phyloP scores from a whole-genome alignment of 768 basidiomycete species.

The Suillus luteus region DNA sequence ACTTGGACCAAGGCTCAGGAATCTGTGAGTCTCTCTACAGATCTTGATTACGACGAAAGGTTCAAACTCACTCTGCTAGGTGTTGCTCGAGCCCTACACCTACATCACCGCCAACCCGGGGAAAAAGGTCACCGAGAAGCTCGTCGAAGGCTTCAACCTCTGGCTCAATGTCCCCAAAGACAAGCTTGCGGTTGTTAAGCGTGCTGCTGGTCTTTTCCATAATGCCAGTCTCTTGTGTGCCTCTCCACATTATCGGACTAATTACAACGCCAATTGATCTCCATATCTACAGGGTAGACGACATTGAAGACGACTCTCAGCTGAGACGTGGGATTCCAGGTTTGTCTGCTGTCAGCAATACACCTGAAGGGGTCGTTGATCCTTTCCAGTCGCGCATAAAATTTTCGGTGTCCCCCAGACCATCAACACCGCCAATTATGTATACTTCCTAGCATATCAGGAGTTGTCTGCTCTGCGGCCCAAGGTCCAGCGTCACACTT shows the following conservation, averaged over 20 bases:
- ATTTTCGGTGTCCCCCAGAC: constrained; percentile 94
- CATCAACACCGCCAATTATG: constrained; percentile 93
- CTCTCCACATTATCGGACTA: background rate
- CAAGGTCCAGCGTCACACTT: background rate
- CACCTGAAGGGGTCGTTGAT: background rate
- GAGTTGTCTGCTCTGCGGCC: constrained; percentile 53
- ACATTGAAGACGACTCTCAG: constrained; percentile 88
- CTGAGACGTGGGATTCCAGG: constrained; percentile 81
- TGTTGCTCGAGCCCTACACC: constrained; percentile 79
- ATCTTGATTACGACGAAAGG: background rate
- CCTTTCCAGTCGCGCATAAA: constrained; percentile 81
- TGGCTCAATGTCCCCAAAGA: constrained; percentile 82
- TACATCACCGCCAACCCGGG: constrained; percentile 83
- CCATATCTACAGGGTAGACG: constrained; percentile 64
- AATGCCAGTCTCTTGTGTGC: constrained; percentile 84
- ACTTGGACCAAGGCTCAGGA: constrained; percentile 15
- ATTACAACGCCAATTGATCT: background rate
- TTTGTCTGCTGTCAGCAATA: constrained; percentile 23
- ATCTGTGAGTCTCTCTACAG: constrained; percentile 9
- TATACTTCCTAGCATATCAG: constrained; percentile 87
- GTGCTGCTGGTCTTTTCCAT: constrained; percentile 86
- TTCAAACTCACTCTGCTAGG: constrained; percentile 23
- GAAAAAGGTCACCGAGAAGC: constrained; percentile 81
- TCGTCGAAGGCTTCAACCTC: constrained; percentile 86
- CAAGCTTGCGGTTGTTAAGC: constrained; percentile 67